Evolutionary conservation across 2,329 filamentous ascomycete species (phyloP), one percentile per base, ranked within the genome.

Genomic region (Clonostachys rhizophaga): DNA sequence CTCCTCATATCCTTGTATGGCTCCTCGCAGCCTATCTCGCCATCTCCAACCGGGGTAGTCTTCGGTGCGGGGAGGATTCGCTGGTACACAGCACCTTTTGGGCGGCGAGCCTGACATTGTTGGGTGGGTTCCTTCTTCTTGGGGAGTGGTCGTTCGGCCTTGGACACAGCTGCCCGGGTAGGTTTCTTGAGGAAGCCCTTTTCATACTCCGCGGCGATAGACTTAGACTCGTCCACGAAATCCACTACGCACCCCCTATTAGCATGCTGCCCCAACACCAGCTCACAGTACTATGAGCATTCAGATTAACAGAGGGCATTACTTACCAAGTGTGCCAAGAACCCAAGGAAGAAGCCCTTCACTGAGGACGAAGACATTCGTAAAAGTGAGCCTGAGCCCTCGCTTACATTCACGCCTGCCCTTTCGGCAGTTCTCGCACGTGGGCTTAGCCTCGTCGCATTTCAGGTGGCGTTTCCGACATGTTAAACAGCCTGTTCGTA

Each of bases 391-490:
- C 36, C 89, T 81, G 44, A 96, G 75, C 16, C 91, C 92, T 55
- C 91, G 82, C 63, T 91, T 91, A 72, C 92, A 97, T 48, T 84
- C 74, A 44, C 92, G 78, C 58, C 84, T 91, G 45, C 91, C 94
- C 68, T 95, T 96, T 49, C 83, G 81, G 67, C 92, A 96, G 59
- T 96, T 96, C 57, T 87, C 74, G 53, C 79, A 83, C 34, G 75
- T 70, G 6, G 78, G 79, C 5, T 68, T 57, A 6, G 75, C 84
- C 65, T 95, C 90, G 60, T 96, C 91, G 64, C 91, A 96, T 66
- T 96, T 96, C 45, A 96, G 72, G 71, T 96, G 91, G 42, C 91
- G 76, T 64, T 95, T 88, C 55, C 91, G 79, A 66, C 91, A 96
- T 3, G 91, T 96, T 54, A 96, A 70, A 63, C 91, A 96, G 36